phyloP scores from a whole-genome alignment of 179 eudicot genomes.

The Silene noctiflora region DNA sequence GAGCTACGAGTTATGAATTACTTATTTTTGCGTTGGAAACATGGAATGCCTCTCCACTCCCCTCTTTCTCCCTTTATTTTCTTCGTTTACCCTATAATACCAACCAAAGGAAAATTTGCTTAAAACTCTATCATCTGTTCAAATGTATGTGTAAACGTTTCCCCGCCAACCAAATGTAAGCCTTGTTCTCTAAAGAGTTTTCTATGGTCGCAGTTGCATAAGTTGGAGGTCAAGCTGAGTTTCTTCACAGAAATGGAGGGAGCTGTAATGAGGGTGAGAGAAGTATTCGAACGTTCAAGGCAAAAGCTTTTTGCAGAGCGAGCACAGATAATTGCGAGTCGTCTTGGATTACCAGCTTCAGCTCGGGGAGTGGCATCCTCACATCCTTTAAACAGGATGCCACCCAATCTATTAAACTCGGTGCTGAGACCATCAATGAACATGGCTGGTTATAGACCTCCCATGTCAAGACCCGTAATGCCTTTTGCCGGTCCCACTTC shows the following conservation, averaged over 20 bases:
- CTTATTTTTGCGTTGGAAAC: background rate
- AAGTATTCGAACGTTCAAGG: constrained; percentile 79
- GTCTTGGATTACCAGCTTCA: constrained; percentile 65
- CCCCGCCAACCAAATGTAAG: background rate
- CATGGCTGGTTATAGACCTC: constrained; percentile 62
- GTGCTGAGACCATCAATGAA: constrained; percentile 57
- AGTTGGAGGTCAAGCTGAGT: constrained; percentile 81
- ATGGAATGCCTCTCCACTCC: background rate
- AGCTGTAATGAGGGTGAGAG: constrained; percentile 63
- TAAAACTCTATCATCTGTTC: too few species aligned
- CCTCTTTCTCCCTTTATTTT: background rate
- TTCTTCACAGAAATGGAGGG: constrained; percentile 85
- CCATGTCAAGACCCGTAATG: constrained; percentile 60
- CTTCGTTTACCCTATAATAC: background rate
- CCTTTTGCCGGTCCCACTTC: constrained; percentile 38
- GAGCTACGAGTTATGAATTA: too few species aligned
- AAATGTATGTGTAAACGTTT: background rate
- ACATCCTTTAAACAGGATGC: constrained; percentile 56
- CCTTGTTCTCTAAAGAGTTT: background rate
- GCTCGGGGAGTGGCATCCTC: constrained; percentile 58
- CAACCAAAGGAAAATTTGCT: background rate
- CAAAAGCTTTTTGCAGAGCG: constrained; percentile 86
- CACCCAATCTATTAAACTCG: constrained; percentile 47
- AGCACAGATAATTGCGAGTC: constrained; percentile 78
- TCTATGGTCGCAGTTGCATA: constrained; percentile 60